phyloP scores from a whole-genome alignment of 768 basidiomycete species.

The Mycena amicta region DNA sequence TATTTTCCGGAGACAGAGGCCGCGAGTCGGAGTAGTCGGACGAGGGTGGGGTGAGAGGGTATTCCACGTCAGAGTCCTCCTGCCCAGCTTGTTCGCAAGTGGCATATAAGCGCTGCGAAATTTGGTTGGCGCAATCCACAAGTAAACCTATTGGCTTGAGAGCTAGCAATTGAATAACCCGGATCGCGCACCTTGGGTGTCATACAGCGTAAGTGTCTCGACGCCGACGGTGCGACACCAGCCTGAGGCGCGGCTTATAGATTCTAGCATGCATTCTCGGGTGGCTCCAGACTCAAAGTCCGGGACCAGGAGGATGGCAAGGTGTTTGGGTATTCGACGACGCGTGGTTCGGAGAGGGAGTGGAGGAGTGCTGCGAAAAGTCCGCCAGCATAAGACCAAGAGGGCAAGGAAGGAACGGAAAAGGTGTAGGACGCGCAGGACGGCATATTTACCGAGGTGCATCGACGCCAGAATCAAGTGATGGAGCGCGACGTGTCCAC shows the following conservation, averaged over 20 bases:
- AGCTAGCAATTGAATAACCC: no score
- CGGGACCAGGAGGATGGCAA: conserved; percentile 65
- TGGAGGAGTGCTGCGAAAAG: conserved; percentile 40
- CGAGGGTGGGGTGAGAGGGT: conserved; percentile 76
- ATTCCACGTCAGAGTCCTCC: conserved; percentile 59
- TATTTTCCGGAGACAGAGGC: conserved; percentile 54
- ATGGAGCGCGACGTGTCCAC: not conserved
- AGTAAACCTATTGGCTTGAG: conserved; percentile 40
- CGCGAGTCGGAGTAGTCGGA: conserved; percentile 73
- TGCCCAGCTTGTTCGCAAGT: conserved; percentile 20
- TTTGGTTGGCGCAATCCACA: conserved; percentile 40
- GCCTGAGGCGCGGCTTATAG: conserved; percentile 50
- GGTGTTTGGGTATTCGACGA: conserved; percentile 62
- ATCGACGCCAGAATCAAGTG: conserved; percentile 31
- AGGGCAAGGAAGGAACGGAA: conserved; percentile 51
- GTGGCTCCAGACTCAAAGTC: conserved; percentile 39
- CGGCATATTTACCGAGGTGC: conserved; percentile 48
- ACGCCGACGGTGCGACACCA: conserved; percentile 73
- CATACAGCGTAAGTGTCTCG: conserved; percentile 68
- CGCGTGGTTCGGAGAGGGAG: conserved; percentile 53
- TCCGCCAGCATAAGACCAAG: conserved; percentile 43
- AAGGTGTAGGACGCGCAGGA: conserved; percentile 60
- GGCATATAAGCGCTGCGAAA: conserved; percentile 40
- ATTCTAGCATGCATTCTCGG: conserved; percentile 51
- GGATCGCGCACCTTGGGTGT: conserved; percentile 66